Conservation (phyloP, 2,329 filamentous ascomycete genomes). For the Lasiodiplodia theobromae region DNA sequence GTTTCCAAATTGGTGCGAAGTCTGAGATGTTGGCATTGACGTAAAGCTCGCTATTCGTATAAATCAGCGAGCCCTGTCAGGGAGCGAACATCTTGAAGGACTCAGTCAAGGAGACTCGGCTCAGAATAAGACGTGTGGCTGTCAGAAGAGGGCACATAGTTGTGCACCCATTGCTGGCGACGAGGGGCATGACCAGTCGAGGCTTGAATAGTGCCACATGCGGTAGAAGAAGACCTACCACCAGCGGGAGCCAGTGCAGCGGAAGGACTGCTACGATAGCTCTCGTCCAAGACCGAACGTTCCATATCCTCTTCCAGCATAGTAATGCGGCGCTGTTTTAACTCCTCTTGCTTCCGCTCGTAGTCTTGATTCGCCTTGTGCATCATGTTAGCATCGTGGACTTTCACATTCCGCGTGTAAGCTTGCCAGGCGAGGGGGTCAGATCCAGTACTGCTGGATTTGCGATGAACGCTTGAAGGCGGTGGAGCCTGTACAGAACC, state of each 20-base stretch:
- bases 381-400: not conserved
- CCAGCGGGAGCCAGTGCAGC: not conserved
- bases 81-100: not conserved
- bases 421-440: not conserved
- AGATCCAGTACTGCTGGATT: not conserved
- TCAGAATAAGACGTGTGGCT: not conserved
- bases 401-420: not conserved
- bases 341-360: not conserved
- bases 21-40: not conserved
- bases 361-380: not conserved
- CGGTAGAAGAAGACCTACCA: not conserved
- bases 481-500: not conserved
- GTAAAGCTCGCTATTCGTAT: not conserved
- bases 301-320: constrained; percentile 3
- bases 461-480: not conserved
- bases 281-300: constrained; percentile 5
- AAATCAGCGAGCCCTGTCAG: not conserved
- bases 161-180: constrained; percentile 2
- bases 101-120: constrained; percentile 8
- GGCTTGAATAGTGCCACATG: not conserved
- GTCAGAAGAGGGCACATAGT: not conserved
- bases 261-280: not conserved
- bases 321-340: not conserved
- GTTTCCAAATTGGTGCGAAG: not conserved
- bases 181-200: not conserved